Conservation (phyloP, 495 filamentous ascomycete species). For the Cercophora samala region DNA sequence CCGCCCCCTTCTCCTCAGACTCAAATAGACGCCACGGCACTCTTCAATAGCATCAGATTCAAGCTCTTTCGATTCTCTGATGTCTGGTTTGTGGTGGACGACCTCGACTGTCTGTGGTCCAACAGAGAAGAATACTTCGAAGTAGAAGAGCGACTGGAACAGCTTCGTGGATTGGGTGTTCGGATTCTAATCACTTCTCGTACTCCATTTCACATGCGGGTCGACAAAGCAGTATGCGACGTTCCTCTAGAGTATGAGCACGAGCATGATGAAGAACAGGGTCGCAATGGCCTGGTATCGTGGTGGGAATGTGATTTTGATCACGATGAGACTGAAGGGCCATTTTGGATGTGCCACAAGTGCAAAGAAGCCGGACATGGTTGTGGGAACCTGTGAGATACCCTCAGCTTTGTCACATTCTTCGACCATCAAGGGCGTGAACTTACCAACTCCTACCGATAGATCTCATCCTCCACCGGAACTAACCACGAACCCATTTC, state of each 20-base stretch:
- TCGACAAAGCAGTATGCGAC: background rate
- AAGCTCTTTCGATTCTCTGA: conserved; percentile 2
- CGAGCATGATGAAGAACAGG: conserved; percentile 1
- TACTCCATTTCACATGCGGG: background rate
- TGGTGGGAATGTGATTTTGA: conserved; percentile 5
- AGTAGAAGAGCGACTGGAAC: conserved; percentile 2
- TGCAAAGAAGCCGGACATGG: background rate
- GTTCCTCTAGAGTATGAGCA: background rate
- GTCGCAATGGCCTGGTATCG: background rate
- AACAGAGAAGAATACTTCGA: background rate
- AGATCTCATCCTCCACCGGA: background rate
- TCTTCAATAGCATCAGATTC: conserved; percentile 6
- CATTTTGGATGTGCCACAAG: background rate
- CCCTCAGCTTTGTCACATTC: background rate
- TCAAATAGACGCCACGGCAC: background rate
- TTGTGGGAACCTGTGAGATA: background rate
- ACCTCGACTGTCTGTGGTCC: conserved; percentile 1
- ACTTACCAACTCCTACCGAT: background rate
- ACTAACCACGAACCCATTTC: background rate
- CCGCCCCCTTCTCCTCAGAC: background rate
- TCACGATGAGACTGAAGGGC: background rate
- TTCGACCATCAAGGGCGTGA: background rate
- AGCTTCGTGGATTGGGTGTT: background rate
- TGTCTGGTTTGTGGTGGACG: conserved; percentile 4
- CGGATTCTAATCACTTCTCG: background rate